Conservation (phyloP, 2,329 filamentous ascomycete species). For the Neophaeococcomyces aloes region DNA sequence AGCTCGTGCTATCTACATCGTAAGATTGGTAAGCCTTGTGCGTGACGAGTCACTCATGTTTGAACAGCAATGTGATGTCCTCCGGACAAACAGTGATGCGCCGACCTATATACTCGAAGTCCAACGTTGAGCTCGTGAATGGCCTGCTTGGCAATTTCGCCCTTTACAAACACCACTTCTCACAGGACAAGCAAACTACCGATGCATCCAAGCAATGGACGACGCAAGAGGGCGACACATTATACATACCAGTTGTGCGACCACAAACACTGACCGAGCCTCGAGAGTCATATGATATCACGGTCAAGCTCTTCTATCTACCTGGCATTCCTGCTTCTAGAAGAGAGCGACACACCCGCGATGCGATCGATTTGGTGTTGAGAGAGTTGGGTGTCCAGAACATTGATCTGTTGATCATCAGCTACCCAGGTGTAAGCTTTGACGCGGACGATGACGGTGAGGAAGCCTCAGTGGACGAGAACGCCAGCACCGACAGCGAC, state of each 20-base stretch:
- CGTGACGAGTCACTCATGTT: constrained; percentile 3
- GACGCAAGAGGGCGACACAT: constrained; percentile 45
- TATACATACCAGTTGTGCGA: constrained; percentile 71
- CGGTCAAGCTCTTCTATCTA: constrained; percentile 89
- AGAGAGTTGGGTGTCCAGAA: constrained; percentile 65
- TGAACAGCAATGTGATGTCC: constrained; percentile 66
- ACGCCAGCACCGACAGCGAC: constrained; percentile 26
- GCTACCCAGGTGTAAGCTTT: constrained; percentile 86
- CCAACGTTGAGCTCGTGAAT: constrained; percentile 85
- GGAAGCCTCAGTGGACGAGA: constrained; percentile 38
- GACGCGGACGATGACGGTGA: constrained; percentile 81
- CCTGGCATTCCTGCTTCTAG: constrained; percentile 55
- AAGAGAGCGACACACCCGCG: constrained; percentile 59
- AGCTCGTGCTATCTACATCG: constrained; percentile 78
- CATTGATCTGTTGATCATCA: constrained; percentile 82
- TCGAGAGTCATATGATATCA: constrained; percentile 78
- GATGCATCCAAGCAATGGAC: constrained; percentile 51
- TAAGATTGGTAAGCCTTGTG: constrained; percentile 30
- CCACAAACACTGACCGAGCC: constrained; percentile 68
- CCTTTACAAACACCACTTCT: constrained; percentile 53
- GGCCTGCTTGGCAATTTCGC: constrained; percentile 76
- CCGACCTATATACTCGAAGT: constrained; percentile 65
- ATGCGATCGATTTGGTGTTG: constrained; percentile 70
- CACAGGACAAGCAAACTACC: constrained; percentile 3
- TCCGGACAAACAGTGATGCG: constrained; percentile 74